These are phyloP conservation scores for Pseudomicrostroma phylloplanum DNA, from an alignment of 1,284 basidiomycete genomes.

Conservation along the genomic window DNA sequence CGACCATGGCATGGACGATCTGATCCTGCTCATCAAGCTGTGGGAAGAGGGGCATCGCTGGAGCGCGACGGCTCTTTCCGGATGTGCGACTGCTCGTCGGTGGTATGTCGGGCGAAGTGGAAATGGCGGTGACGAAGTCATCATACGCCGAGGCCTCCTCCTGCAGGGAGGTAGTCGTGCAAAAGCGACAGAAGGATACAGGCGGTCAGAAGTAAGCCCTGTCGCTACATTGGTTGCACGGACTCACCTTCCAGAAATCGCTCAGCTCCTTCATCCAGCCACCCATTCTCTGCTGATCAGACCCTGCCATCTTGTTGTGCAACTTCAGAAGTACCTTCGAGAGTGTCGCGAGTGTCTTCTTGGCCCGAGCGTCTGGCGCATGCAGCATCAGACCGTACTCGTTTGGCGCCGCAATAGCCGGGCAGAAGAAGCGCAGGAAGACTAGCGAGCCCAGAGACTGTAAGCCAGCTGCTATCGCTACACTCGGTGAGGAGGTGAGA, in stretches of 20 bases:
- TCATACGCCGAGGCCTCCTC: slow-evolving; percentile 34
- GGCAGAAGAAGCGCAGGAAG: slow-evolving; percentile 40
- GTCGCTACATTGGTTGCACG: neutral
- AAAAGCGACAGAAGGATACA: slow-evolving; percentile 36
- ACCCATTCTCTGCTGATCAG: too few species aligned
- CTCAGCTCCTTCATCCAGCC: too few species aligned
- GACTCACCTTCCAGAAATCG: slow-evolving; percentile 11
- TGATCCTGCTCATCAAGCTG: too few species aligned
- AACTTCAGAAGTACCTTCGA: slow-evolving; percentile 37
- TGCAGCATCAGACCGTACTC: slow-evolving; percentile 27
- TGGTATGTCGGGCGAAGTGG: slow-evolving; percentile 4
- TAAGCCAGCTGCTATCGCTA: slow-evolving; percentile 29
- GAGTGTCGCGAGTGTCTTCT: slow-evolving; percentile 25
- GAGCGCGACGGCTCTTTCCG: too few species aligned
- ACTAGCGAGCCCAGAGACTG: slow-evolving; percentile 42
- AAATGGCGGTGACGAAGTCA: slow-evolving; percentile 40
- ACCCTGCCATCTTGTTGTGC: slow-evolving; percentile 10
- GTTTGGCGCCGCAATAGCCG: slow-evolving; percentile 38
- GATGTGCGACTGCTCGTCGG: too few species aligned
- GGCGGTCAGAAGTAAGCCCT: slow-evolving; percentile 30
- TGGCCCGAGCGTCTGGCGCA: slow-evolving; percentile 14
- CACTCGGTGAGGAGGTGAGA: slow-evolving; percentile 20
- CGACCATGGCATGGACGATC: too few species aligned
- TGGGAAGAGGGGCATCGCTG: too few species aligned
- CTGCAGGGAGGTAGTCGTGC: slow-evolving; percentile 26